Evolutionary conservation across 2,329 filamentous ascomycete genomes (phyloP).

Genomic region (Penicillium aurantiogriseum): DNA sequence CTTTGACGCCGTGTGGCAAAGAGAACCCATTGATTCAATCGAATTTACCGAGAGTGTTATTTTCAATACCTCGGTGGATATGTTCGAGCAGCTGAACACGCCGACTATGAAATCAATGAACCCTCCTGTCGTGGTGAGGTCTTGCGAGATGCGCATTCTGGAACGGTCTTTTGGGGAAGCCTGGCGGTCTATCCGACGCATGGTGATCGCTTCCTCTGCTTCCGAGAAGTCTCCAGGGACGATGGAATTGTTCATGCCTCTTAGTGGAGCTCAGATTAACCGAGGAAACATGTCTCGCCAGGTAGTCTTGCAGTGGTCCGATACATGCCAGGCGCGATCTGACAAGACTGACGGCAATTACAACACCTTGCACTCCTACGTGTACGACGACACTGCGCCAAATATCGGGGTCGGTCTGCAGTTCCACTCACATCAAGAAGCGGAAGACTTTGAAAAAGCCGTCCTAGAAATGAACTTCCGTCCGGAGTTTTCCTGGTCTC

Average conservation of each 20-base stretch:
- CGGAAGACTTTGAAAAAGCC: constrained; percentile 28
- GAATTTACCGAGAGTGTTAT: constrained; percentile 31
- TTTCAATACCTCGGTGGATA: constrained; percentile 30
- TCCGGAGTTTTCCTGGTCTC: constrained; percentile 27
- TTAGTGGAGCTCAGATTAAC: constrained; percentile 30
- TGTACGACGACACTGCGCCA: constrained; percentile 32
- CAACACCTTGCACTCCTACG: constrained; percentile 28
- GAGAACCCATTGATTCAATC: constrained; percentile 31
- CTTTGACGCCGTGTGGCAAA: constrained; percentile 31
- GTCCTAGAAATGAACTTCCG: constrained; percentile 24
- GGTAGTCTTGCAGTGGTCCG: constrained; percentile 33
- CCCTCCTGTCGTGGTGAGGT: constrained; percentile 24
- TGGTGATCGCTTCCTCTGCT: constrained; percentile 33
- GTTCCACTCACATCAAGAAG: constrained; percentile 24
- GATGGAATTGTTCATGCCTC: constrained; percentile 32
- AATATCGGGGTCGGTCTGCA: constrained; percentile 30
- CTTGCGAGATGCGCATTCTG: constrained; percentile 33
- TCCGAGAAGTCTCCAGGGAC: constrained; percentile 27
- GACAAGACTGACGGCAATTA: constrained; percentile 33
- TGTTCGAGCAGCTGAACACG: constrained; percentile 31
- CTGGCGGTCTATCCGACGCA: constrained; percentile 31
- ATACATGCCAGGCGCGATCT: constrained; percentile 29
- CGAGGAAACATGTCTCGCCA: constrained; percentile 24
- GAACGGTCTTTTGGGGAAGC: constrained; percentile 30
- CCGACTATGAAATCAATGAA: constrained; percentile 32